Percentiles rank a stretch among this genome's conserved stretches.
Conservation (phyloP, 2,329 filamentous ascomycete genomes). For the Epichloe uncinata region DNA sequence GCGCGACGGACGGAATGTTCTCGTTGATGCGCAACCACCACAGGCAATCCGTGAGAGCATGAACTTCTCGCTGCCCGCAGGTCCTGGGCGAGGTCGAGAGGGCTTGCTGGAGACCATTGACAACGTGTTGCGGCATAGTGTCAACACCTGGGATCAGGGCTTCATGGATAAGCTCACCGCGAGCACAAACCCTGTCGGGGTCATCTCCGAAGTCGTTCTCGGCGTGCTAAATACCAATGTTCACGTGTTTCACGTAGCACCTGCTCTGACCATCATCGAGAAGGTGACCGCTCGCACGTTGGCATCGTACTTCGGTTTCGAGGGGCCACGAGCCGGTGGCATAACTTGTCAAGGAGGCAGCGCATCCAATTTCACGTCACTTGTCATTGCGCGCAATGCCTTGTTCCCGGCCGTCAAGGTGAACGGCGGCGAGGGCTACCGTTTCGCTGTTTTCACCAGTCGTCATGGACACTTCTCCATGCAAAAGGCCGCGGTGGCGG, state of each 20-base stretch:
- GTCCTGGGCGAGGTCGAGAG: slow-evolving; percentile 47
- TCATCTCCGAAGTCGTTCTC: slow-evolving; percentile 73
- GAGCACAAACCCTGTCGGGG: slow-evolving; percentile 76
- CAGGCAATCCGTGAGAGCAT: neutral
- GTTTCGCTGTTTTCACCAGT: slow-evolving; percentile 80
- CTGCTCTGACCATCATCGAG: slow-evolving; percentile 73
- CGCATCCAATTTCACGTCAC: slow-evolving; percentile 69
- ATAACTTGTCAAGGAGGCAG: slow-evolving; percentile 70
- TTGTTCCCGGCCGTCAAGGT: slow-evolving; percentile 68
- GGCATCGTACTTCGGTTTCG: slow-evolving; percentile 64
- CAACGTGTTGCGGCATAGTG: slow-evolving; percentile 65
- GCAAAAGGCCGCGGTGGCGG: slow-evolving; percentile 80
- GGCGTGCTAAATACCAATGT: slow-evolving; percentile 81
- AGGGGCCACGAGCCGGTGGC: slow-evolving; percentile 54
- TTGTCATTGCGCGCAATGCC: slow-evolving; percentile 76
- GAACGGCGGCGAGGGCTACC: slow-evolving; percentile 48
- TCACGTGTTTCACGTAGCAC: slow-evolving; percentile 89
- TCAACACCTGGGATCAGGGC: slow-evolving; percentile 97
- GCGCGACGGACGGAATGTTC: no score
- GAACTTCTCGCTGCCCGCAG: slow-evolving; percentile 32
- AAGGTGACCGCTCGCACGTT: slow-evolving; percentile 63
- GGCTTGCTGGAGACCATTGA: slow-evolving; percentile 60
- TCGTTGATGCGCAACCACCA: neutral
- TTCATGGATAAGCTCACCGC: slow-evolving; percentile 92
- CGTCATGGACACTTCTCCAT: slow-evolving; percentile 85